Conservation (phyloP, 768 basidiomycete genomes). For the Pleurotus giganteus region DNA sequence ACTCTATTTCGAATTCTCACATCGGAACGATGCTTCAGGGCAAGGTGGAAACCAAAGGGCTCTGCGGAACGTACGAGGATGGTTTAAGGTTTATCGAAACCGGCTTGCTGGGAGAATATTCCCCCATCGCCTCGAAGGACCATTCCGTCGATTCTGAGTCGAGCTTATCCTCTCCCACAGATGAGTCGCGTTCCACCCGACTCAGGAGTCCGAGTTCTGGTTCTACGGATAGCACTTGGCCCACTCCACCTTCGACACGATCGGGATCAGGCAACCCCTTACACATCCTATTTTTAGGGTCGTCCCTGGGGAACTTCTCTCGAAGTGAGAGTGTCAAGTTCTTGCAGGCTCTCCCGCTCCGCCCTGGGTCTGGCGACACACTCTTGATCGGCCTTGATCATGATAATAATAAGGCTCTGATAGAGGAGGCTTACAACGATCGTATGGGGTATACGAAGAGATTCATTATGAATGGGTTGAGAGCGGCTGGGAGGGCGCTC, state of each 20-base stretch:
- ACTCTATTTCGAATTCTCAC: slow-evolving; percentile 59
- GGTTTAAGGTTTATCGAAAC: slow-evolving; percentile 78
- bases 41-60: slow-evolving; percentile 77
- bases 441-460: slow-evolving; percentile 62
- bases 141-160: background rate
- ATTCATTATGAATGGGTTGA: slow-evolving; percentile 88
- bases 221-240: background rate
- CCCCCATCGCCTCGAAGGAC: slow-evolving; percentile 7
- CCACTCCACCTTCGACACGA: slow-evolving; percentile 45
- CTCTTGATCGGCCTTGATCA: slow-evolving; percentile 91
- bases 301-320: slow-evolving; percentile 87
- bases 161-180: background rate
- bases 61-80: slow-evolving; percentile 90
- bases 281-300: slow-evolving; percentile 90
- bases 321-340: slow-evolving; percentile 70
- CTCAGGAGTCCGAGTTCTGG: slow-evolving; percentile 5
- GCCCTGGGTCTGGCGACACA: slow-evolving; percentile 73
- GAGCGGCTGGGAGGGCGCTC: slow-evolving; percentile 62
- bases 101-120: slow-evolving; percentile 38
- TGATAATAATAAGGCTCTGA: slow-evolving; percentile 61
- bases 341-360: slow-evolving; percentile 75
- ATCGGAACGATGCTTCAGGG: slow-evolving; percentile 61
- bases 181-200: slow-evolving; percentile 11
- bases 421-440: slow-evolving; percentile 90
- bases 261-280: slow-evolving; percentile 49